Base-by-base conservation (phyloP, 305 asterid species). In the Nicotiana rustica region DNA sequence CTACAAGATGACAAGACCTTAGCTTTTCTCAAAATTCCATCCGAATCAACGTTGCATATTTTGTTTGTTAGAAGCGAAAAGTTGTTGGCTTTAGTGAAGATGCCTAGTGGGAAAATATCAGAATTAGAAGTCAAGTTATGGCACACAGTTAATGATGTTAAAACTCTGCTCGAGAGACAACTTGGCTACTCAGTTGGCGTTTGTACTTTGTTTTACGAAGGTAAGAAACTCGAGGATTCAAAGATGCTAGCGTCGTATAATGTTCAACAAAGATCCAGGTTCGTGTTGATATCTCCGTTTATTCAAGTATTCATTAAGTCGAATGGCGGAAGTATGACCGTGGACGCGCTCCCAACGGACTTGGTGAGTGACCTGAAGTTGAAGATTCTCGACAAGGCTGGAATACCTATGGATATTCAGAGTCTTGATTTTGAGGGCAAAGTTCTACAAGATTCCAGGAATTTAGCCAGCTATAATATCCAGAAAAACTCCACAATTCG, bases 31-130 rank as follows among this genome's bases (percentile, higher is more conserved):
- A 47, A 36, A 18, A 9, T 38, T 38, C 47, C 47, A 83, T 83
- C 56, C 6, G 57, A 49, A 55, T 70, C 85, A 35, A 85, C 64
- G 3, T 82, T 87, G 78, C 85, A 87, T n/a, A 80, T 87, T 85
- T 57, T 78, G 59, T 41, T 36, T 21, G 33, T 70, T n/a, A 84
- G 82, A 0, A 83, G 67, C 25, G 55, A 83, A 19, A 18, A 4
- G 29, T 38, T 85, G 35, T 44, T 56, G 60, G 12, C 81, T 77
- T 78, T 79, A 18, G 84, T 87, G 21, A 75, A 47, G 81, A 69
- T 66, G 79, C 85, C 81, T 8, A 47, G 14, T 4, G 84, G 83
- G 19, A 70, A 78, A 55, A 66, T 60, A 9, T 5, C 78, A 49
- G 19, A 71, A 65, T 41, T 61, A 21, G 85, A 85, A 77, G 81